Conservation (phyloP, 2,329 filamentous ascomycete species). For the Mariannaea elegans region DNA sequence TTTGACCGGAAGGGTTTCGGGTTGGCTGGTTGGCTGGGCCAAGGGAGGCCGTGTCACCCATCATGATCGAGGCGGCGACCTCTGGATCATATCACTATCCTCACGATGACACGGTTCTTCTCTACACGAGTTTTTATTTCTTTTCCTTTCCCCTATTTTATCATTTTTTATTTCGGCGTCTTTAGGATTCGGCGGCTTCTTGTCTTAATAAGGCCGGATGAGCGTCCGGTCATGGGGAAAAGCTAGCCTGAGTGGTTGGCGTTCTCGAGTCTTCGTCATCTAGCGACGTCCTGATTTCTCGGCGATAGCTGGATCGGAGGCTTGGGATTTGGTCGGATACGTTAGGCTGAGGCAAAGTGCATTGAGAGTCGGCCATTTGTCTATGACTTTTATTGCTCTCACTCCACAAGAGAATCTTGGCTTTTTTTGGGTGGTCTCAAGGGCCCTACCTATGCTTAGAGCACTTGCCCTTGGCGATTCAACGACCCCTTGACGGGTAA, state of each 20-base stretch:
- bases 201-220: slow-evolving; percentile 22
- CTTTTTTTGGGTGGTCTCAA: slow-evolving; percentile 33
- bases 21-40: slow-evolving; percentile 43
- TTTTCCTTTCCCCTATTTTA: slow-evolving; percentile 21
- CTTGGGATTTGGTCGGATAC: slow-evolving; percentile 24
- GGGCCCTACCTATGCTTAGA: slow-evolving; percentile 29
- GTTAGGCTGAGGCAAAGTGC: slow-evolving; percentile 27
- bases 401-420: slow-evolving; percentile 31
- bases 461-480: slow-evolving; percentile 34
- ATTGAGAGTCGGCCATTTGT: slow-evolving; percentile 16
- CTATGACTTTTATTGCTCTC: slow-evolving; percentile 27
- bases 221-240: slow-evolving; percentile 28
- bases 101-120: slow-evolving; percentile 47
- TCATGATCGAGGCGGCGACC: slow-evolving; percentile 45
- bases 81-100: slow-evolving; percentile 39
- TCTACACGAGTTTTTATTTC: slow-evolving; percentile 22
- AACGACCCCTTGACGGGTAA: slow-evolving; percentile 38
- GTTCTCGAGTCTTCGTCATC: slow-evolving; percentile 10
- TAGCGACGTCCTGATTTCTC: slow-evolving; percentile 9
- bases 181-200: slow-evolving; percentile 32
- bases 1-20: slow-evolving; percentile 31
- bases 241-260: slow-evolving; percentile 18
- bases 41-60: slow-evolving; percentile 45
- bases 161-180: slow-evolving; percentile 35
- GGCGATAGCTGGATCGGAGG: slow-evolving; percentile 5